A percentile compares a stretch with the other conserved stretches of the same genome.
Conservation (phyloP, 257 asterid species). For the Solanum appendiculatum region DNA sequence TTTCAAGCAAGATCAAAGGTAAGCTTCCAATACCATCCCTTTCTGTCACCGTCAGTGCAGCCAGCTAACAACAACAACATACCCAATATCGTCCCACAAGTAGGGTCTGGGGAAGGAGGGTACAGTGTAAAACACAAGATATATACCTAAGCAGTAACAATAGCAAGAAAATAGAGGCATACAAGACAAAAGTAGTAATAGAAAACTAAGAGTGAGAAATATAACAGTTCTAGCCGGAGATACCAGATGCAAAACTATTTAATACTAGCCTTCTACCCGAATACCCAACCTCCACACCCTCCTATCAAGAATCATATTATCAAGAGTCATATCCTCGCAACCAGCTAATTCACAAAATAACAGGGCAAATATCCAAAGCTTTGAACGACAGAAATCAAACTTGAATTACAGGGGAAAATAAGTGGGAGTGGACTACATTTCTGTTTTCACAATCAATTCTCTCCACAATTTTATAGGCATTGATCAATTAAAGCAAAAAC, state of each 20-base stretch:
- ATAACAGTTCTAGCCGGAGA: background rate
- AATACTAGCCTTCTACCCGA: background rate
- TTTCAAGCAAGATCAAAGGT: background rate
- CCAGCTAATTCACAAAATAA: background rate
- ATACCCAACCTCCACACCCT: background rate
- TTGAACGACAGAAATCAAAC: background rate
- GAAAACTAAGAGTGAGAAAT: background rate
- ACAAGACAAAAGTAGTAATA: background rate
- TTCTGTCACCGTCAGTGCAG: background rate
- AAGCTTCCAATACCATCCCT: background rate
- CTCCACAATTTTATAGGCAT: background rate
- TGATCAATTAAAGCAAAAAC: background rate
- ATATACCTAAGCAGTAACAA: background rate
- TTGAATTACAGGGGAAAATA: background rate
- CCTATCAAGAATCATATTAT: background rate
- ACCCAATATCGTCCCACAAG: background rate
- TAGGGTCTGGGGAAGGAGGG: background rate
- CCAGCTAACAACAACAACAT: background rate
- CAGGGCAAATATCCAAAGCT: background rate
- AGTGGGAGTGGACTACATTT: background rate
- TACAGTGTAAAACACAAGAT: background rate
- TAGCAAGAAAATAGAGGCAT: background rate
- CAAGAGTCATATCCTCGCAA: background rate
- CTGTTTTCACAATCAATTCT: background rate
- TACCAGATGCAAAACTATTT: background rate